Percentiles rank a stretch among this genome's conserved stretches.
Evolutionary conservation across 495 filamentous ascomycete species (phyloP).

Genomic region (Tuber indicum): DNA sequence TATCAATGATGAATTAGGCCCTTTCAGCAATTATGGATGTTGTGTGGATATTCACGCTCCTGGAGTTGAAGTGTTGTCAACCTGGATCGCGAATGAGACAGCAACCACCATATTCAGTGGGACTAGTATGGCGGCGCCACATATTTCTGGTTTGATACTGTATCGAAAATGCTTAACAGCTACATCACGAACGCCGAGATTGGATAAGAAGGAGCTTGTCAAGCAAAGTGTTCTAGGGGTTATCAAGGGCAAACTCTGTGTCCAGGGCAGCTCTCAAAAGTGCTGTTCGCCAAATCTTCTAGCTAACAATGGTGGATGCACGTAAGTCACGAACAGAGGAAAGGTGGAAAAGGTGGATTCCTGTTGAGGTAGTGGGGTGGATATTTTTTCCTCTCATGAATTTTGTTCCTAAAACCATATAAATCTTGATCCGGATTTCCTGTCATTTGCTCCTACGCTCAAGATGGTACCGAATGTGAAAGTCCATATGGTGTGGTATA

Average conservation of each 20-base stretch:
- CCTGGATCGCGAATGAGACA: conserved; percentile 45
- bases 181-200: conserved; percentile 6
- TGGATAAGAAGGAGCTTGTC: conserved; percentile 13
- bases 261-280: neutral
- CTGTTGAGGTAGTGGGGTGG: neutral
- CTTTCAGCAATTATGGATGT: conserved; percentile 43
- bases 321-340: neutral
- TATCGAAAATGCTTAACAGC: conserved; percentile 23
- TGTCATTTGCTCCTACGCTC: neutral
- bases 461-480: neutral
- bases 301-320: conserved; percentile 15
- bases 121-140: conserved; percentile 47
- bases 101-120: conserved; percentile 47
- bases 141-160: conserved; percentile 20
- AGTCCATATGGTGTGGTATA: neutral
- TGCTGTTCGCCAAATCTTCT: conserved; percentile 14
- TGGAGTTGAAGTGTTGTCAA: conserved; percentile 41
- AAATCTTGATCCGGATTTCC: neutral
- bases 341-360: neutral
- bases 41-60: conserved; percentile 46
- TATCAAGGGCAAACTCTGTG: conserved; percentile 11
- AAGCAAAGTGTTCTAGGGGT: neutral
- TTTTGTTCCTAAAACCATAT: neutral
- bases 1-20: conserved; percentile 29
- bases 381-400: neutral